phyloP scores from a whole-genome alignment of 768 basidiomycete species.

The Suillus occidentalis region DNA sequence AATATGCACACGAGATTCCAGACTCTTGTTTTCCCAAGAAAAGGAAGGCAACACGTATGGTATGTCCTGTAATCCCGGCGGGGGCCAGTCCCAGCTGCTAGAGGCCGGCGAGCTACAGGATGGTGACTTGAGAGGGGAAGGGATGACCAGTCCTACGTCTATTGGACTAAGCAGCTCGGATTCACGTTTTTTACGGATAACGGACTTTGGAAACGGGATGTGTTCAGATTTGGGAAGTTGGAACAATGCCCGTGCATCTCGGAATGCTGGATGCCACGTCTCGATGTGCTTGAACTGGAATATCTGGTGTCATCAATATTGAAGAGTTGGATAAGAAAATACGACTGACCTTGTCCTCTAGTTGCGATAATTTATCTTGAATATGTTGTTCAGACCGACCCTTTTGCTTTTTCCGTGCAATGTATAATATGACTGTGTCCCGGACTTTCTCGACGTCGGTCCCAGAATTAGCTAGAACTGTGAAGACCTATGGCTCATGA shows the following conservation, averaged over 20 bases:
- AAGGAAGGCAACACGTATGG: background rate
- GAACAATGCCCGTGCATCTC: background rate
- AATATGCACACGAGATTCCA: background rate
- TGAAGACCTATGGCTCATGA: background rate
- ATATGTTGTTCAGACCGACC: slow-evolving; percentile 1
- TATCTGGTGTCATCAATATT: background rate
- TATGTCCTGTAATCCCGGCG: background rate
- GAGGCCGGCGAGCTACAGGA: background rate
- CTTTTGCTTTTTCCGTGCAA: background rate
- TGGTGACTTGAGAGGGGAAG: background rate
- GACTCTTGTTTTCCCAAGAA: background rate
- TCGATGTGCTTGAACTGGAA: background rate
- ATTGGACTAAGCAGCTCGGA: background rate
- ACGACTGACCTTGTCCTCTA: background rate
- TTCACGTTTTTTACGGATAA: background rate
- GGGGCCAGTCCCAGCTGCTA: background rate
- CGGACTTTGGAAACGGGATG: background rate
- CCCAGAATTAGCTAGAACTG: background rate
- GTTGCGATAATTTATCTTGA: background rate
- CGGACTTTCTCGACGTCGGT: background rate
- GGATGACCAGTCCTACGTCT: background rate
- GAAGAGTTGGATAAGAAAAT: background rate
- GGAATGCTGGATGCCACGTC: background rate
- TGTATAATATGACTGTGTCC: background rate
- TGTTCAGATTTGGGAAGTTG: background rate